Conservation (phyloP, 768 basidiomycete species). For the Suillus discolor region DNA sequence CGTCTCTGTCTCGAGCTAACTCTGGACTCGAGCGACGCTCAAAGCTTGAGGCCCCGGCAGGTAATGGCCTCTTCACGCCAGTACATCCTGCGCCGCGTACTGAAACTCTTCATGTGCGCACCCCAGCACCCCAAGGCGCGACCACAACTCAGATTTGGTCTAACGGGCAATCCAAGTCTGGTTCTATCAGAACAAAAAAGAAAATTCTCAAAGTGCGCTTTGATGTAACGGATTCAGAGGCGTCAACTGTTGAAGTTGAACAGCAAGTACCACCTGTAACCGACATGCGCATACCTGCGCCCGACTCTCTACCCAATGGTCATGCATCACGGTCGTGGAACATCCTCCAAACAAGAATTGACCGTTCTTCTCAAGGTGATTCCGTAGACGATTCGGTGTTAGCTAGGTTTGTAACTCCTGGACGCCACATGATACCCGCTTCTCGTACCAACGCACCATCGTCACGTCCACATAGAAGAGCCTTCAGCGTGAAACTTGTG, state of each 20-base stretch:
- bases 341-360: not conserved
- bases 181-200: conserved; percentile 45
- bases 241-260: conserved; percentile 29
- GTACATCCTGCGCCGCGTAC: conserved; percentile 49
- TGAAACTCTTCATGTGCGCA: conserved; percentile 48
- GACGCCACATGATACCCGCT: conserved; percentile 23
- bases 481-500: conserved; percentile 59
- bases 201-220: conserved; percentile 75
- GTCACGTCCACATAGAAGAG: conserved; percentile 44
- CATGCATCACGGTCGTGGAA: not conserved
- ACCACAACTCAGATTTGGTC: conserved; percentile 38
- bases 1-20: conserved; percentile 23
- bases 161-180: conserved; percentile 29
- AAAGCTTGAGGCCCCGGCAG: conserved; percentile 23
- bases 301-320: not conserved
- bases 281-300: conserved; percentile 20
- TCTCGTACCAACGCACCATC: conserved; percentile 25
- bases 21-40: conserved; percentile 18
- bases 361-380: conserved; percentile 9
- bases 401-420: conserved; percentile 21
- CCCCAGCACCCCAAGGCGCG: conserved; percentile 67
- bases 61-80: conserved; percentile 44
- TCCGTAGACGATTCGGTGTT: not conserved
- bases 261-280: conserved; percentile 26
- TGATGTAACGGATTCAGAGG: conserved; percentile 45